Conservation (phyloP, 768 basidiomycete genomes). For the Kwoniella bestiolae region DNA sequence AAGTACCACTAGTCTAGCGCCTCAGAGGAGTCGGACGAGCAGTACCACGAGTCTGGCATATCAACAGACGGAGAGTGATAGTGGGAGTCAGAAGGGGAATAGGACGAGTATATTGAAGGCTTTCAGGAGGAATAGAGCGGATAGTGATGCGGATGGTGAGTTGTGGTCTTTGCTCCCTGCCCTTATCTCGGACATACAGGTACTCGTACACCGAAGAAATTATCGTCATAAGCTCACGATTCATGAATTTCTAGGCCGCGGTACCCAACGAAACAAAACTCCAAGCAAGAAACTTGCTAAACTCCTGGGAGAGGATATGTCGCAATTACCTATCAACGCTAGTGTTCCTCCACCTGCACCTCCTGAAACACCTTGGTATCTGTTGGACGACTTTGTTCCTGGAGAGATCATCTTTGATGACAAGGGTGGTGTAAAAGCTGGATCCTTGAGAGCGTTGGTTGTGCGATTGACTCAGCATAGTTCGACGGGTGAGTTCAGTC, state of each 20-base stretch:
- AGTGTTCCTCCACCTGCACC: slow-evolving; percentile 15
- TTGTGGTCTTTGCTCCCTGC: too few relatives aligned
- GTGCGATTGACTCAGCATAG: slow-evolving; percentile 91
- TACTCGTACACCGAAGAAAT: too few relatives aligned
- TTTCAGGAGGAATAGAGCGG: slow-evolving; percentile 39
- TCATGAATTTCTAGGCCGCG: slow-evolving; percentile 5
- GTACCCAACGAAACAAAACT: slow-evolving; percentile 17
- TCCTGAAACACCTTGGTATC: slow-evolving; percentile 71
- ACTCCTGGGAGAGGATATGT: slow-evolving; percentile 51
- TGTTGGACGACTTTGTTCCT: slow-evolving; percentile 76
- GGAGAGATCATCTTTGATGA: slow-evolving; percentile 83
- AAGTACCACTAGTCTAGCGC: slow-evolving; percentile 37
- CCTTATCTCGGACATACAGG: too few relatives aligned
- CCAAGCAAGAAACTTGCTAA: slow-evolving; percentile 53
- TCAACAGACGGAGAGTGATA: slow-evolving; percentile 46
- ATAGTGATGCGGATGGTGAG: slow-evolving; percentile 44
- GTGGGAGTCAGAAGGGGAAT: slow-evolving; percentile 39
- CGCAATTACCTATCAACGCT: slow-evolving; percentile 17
- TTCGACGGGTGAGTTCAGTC: slow-evolving; percentile 69
- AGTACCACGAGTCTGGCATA: slow-evolving; percentile 35
- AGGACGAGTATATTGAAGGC: slow-evolving; percentile 31
- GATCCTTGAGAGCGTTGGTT: slow-evolving; percentile 81
- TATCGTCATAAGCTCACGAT: not conserved
- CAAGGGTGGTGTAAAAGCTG: slow-evolving; percentile 82
- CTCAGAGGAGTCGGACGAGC: slow-evolving; percentile 30